Conservation (phyloP, 306 rosid species). For the Hippophae rhamnoides region DNA sequence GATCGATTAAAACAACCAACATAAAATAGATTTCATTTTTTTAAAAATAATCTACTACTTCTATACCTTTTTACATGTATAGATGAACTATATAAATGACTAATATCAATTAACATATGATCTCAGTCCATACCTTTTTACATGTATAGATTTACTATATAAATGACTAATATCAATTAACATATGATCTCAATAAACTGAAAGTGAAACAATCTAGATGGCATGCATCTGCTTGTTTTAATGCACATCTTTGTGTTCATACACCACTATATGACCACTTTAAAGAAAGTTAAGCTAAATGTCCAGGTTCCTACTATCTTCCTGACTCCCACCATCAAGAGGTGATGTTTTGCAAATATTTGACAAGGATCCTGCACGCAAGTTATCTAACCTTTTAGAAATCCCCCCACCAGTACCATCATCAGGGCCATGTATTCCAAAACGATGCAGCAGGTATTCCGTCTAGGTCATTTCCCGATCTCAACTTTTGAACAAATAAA, state of each 20-base stretch:
- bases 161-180: too few relatives aligned
- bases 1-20: too few relatives aligned
- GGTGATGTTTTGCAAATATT: constrained; percentile 61
- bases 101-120: too few relatives aligned
- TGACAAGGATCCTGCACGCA: constrained; percentile 68
- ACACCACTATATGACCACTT: constrained; percentile 3
- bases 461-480: constrained; percentile 93
- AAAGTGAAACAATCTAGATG: not conserved
- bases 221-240: not conserved
- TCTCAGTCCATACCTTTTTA: too few relatives aligned
- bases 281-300: constrained; percentile 12
- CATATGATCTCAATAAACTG: too few relatives aligned
- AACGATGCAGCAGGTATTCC: constrained; percentile 70
- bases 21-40: too few relatives aligned
- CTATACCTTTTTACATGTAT: too few relatives aligned
- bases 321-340: constrained; percentile 30
- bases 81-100: too few relatives aligned
- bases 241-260: constrained; percentile 2
- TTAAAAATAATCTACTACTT: too few relatives aligned
- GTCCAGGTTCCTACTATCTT: constrained; percentile 44
- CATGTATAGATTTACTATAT: too few relatives aligned
- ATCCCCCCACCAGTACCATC: constrained; percentile 81
- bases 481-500: not conserved
- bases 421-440: constrained; percentile 89
- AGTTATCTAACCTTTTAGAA: constrained; percentile 62